Evolutionary conservation across 495 filamentous ascomycete species (phyloP).

Genomic region (Astrocystis sublimbata): DNA sequence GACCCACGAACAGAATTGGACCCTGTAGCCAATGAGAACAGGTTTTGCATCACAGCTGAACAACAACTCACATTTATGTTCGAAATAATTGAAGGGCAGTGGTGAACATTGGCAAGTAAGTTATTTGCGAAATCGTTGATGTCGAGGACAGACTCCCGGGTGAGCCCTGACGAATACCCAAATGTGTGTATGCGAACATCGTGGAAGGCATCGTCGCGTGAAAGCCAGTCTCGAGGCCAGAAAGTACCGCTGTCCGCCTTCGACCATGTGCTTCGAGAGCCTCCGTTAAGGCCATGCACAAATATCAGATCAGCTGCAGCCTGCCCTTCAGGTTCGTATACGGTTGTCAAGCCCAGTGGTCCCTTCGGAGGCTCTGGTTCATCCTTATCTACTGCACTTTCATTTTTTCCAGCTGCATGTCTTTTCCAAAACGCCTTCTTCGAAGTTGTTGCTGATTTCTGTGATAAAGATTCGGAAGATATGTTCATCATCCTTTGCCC

Average conservation of each 20-base stretch:
- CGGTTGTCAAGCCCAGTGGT: not conserved
- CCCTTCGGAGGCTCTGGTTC: conserved; percentile 2
- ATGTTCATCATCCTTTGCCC: not conserved
- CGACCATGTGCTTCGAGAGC: conserved; percentile 35
- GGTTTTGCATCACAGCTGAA: conserved; percentile 35
- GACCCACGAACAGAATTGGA: conserved; percentile 50
- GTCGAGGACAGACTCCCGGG: conserved; percentile 31
- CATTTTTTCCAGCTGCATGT: not conserved
- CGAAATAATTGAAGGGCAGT: not conserved
- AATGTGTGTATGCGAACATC: conserved; percentile 32
- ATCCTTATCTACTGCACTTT: not conserved
- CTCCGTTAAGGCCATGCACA: conserved; percentile 38
- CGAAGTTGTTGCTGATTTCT: not conserved
- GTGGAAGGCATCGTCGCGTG: conserved; percentile 28
- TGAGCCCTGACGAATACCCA: conserved; percentile 34
- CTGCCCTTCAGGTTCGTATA: not conserved
- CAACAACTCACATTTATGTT: conserved; percentile 30
- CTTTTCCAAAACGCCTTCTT: not conserved
- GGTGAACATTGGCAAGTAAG: not conserved
- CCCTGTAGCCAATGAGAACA: conserved; percentile 26
- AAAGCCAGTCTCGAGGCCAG: conserved; percentile 36
- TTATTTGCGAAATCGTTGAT: conserved; percentile 46
- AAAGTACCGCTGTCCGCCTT: conserved; percentile 25
- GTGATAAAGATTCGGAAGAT: not conserved
- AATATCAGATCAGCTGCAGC: conserved; percentile 38